Evolutionary conservation across 768 basidiomycete genomes (phyloP).

Genomic region (Kwoniella shandongensis): DNA sequence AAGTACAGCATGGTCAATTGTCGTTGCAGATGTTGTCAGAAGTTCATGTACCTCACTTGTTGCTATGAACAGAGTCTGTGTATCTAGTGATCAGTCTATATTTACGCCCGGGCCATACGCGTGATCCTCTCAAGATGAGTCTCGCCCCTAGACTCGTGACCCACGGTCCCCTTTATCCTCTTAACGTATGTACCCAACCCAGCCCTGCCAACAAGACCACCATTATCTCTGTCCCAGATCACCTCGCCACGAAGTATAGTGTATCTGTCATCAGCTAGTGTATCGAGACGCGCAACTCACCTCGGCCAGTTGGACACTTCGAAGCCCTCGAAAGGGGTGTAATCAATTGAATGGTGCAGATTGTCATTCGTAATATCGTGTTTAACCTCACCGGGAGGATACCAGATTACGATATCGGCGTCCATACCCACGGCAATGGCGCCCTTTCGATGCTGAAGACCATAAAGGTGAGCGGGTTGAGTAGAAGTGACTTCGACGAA

Average conservation of each 20-base stretch:
- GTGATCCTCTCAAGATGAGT: constrained; percentile 8
- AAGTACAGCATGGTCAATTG: neutral
- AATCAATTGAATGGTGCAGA: constrained; percentile 15
- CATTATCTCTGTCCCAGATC: neutral
- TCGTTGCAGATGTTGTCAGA: too few relatives aligned
- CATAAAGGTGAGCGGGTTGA: constrained; percentile 52
- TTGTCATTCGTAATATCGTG: constrained; percentile 11
- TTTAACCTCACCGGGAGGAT: neutral
- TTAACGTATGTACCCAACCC: constrained; percentile 1
- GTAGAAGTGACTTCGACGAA: constrained; percentile 53
- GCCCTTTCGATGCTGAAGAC: constrained; percentile 39
- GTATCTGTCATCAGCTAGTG: neutral
- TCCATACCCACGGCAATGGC: constrained; percentile 50
- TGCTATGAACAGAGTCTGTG: too few relatives aligned
- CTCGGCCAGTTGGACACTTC: constrained; percentile 53
- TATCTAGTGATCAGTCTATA: too few relatives aligned
- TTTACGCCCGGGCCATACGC: too few relatives aligned
- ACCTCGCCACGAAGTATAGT: constrained; percentile 3
- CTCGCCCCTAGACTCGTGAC: neutral
- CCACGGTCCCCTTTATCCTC: constrained; percentile 7
- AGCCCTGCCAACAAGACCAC: neutral
- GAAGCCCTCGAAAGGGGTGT: constrained; percentile 55
- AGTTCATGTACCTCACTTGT: too few relatives aligned
- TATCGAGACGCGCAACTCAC: neutral
- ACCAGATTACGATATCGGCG: constrained; percentile 53